A percentile compares a stretch with the other conserved stretches of the same genome.
Evolutionary conservation across 2,329 filamentous ascomycete species (phyloP).

Genomic region (Ophiostoma piceae): DNA sequence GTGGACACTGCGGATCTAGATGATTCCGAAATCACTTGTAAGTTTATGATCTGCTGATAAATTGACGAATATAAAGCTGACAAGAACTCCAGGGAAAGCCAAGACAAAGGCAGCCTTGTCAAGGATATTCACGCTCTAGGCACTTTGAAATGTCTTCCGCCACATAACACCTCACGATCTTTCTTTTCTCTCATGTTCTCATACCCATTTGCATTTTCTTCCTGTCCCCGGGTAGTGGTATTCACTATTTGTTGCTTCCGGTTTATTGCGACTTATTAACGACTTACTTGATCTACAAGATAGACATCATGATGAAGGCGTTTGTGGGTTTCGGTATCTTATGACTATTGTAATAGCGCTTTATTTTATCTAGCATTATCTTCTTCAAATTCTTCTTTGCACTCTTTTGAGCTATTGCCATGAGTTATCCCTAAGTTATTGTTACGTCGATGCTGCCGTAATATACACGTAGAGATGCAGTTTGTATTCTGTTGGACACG

Average conservation of each 20-base stretch:
- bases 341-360: neutral
- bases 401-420: neutral
- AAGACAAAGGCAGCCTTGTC: neutral
- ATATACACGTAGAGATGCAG: too few relatives aligned
- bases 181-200: neutral
- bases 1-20: slow-evolving; percentile 25
- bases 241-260: neutral
- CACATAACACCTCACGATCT: neutral
- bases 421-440: too few relatives aligned
- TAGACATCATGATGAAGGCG: neutral
- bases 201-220: slow-evolving; percentile 15
- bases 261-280: neutral
- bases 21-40: neutral
- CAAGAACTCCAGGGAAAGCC: slow-evolving; percentile 8
- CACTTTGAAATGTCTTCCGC: neutral
- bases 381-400: neutral
- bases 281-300: neutral
- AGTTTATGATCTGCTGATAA: neutral
- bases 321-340: neutral
- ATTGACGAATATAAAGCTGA: neutral
- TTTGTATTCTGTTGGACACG: neutral
- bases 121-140: slow-evolving; percentile 1
- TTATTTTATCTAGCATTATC: neutral
- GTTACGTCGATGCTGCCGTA: too few relatives aligned
- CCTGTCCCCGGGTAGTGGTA: neutral